These are phyloP conservation scores for Talaromyces sp. DNA, from an alignment of 2,329 filamentous ascomycete species.

Conservation along the genomic window DNA sequence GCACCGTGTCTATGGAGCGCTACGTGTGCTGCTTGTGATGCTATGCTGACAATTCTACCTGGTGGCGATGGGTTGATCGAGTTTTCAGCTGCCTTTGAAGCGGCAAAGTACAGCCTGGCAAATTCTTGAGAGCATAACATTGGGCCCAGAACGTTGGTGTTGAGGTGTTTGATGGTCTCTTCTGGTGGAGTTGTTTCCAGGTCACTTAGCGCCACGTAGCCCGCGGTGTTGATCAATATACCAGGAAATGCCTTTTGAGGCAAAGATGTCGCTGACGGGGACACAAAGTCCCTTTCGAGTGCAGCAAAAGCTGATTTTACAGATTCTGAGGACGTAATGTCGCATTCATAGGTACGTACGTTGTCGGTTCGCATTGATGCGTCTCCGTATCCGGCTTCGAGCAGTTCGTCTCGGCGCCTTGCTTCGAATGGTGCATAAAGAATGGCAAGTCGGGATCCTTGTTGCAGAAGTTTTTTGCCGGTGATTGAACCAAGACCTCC, in stretches of 20 bases:
- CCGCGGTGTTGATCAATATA: neutral
- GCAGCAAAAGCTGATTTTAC: neutral
- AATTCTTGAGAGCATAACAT: too few relatives aligned
- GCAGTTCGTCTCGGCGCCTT: constrained; percentile 33
- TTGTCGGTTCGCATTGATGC: constrained; percentile 13
- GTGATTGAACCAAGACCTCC: constrained; percentile 44
- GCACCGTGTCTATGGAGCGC: too few relatives aligned
- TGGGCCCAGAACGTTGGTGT: too few relatives aligned
- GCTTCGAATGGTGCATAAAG: constrained; percentile 49
- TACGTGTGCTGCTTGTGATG: too few relatives aligned
- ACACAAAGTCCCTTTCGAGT: constrained; percentile 8
- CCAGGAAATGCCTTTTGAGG: neutral
- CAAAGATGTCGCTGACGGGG: neutral
- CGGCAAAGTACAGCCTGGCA: too few relatives aligned
- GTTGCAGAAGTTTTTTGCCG: constrained; percentile 39
- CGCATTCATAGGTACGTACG: constrained; percentile 7
- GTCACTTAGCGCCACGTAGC: too few relatives aligned
- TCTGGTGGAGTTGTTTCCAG: too few relatives aligned
- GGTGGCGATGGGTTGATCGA: too few relatives aligned
- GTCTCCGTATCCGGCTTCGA: constrained; percentile 36
- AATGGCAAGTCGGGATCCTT: constrained; percentile 44
- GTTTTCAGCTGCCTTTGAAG: too few relatives aligned
- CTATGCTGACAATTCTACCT: too few relatives aligned
- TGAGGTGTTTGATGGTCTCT: too few relatives aligned
- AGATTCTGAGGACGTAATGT: constrained; percentile 4